Base-by-base conservation (phyloP, 768 basidiomycete species). In the Hirschioporus abietinus region DNA sequence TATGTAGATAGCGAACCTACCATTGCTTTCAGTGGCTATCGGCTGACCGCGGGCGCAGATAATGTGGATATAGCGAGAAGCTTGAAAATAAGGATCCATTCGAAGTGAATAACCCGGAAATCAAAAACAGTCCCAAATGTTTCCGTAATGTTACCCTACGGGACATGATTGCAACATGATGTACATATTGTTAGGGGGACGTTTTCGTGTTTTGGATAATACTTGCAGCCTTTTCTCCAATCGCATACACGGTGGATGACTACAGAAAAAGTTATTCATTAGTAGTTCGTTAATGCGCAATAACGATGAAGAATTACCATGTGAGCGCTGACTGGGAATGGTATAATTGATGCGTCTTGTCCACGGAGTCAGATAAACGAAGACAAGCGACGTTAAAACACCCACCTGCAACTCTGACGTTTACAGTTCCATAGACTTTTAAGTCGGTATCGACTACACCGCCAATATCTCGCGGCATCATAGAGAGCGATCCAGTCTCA, bases 391-490 rank as follows among this genome's bases (percentile, higher is more conserved):
- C 30, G 5, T 2, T 18, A 4, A 26, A 65, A 7, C 27, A n/a
- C 65, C 34, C 59, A 66, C 65, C 68, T 42, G 68, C 71, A 42
- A 74, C 74, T 42, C 75, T 69, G 7, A 74, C 68, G 69, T 74
- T 74, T 12, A 26, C 65, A 8, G 73, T 73, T 34, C 75, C 75
- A 66, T 75, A 74, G 10, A 76, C 74, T 25, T 65, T 64, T 15
- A 73, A 65, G 35, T 64, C 64, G 24, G 72, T 67, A 64, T 72
- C 69, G n/a, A 73, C 72, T n/a, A 72, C 72, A n/a, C 72, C 72
- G 18, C 70, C 70, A 10, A 63, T 58, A 7, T 64, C 68, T 35
- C 70, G 35, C 8, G 72, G 72, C 35, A 69, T 58, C 72, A 73
- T 73, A 1, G 70, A 66, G 12, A 27, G 59, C 17, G 69, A 66